Conservation (phyloP, 148 eudicot genomes). For the Nepenthes gracilis region DNA sequence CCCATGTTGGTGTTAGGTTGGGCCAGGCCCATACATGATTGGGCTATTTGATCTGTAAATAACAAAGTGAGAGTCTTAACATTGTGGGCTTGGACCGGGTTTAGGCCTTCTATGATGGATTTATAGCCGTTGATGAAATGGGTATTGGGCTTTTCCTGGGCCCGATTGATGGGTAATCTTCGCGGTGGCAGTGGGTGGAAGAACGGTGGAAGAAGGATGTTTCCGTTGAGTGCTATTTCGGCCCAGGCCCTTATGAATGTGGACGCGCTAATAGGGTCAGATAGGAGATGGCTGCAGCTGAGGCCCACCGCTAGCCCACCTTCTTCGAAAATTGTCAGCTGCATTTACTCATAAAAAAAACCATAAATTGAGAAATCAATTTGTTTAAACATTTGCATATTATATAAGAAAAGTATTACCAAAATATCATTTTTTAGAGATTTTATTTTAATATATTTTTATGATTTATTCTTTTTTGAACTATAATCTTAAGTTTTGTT, state of each 20-base stretch:
- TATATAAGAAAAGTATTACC: neutral
- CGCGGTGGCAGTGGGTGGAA: constrained; percentile 48
- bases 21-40: constrained; percentile 28
- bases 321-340: constrained; percentile 63
- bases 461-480: no score
- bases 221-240: constrained; percentile 20
- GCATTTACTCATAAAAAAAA: neutral
- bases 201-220: constrained; percentile 36
- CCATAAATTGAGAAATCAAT: neutral
- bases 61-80: constrained; percentile 20
- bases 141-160: constrained; percentile 9
- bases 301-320: constrained; percentile 69
- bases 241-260: constrained; percentile 51
- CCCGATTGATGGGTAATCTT: constrained; percentile 5
- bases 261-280: constrained; percentile 41
- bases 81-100: constrained; percentile 5
- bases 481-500: no score
- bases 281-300: constrained; percentile 52
- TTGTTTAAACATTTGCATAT: neutral
- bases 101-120: constrained; percentile 13
- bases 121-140: constrained; percentile 37
- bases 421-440: no score
- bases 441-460: no score
- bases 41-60: constrained; percentile 38
- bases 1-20: neutral